Evolutionary conservation across 208 protist genomes (phyloP).

Genomic region (Leishmania amazonensis): DNA sequence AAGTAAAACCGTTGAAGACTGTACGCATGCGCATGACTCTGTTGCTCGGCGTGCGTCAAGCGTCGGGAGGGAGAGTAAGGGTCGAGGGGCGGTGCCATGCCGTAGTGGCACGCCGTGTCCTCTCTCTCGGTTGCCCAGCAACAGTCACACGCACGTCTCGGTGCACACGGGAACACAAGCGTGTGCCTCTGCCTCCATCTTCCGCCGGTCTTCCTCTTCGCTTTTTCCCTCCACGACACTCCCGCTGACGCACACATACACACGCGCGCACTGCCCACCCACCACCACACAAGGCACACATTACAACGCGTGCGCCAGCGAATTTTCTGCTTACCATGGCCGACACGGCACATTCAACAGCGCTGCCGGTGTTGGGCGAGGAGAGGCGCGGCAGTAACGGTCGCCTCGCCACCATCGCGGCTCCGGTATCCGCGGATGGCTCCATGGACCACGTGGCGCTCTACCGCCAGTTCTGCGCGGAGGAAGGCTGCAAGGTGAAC

Average conservation of each 20-base stretch:
- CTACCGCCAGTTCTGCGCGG: slow-evolving; percentile 78
- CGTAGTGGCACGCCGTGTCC: not conserved
- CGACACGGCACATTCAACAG: slow-evolving; percentile 4
- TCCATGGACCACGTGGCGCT: slow-evolving; percentile 49
- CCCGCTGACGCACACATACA: not conserved
- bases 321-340: not conserved
- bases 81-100: not conserved
- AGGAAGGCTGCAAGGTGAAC: slow-evolving; percentile 81
- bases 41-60: not conserved
- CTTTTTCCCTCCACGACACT: not conserved
- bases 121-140: not conserved
- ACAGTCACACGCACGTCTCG: not conserved
- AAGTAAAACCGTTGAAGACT: not conserved
- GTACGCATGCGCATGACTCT: not conserved
- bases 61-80: not conserved
- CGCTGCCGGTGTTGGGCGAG: not conserved
- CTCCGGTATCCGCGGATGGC: slow-evolving; percentile 2
- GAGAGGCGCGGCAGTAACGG: not conserved
- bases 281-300: not conserved
- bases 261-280: not conserved
- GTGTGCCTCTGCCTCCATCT: not conserved
- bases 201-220: not conserved
- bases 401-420: slow-evolving; percentile 2
- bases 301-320: not conserved
- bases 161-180: not conserved